Evolutionary conservation across 441 rosid genomes (phyloP).

Genomic region (Erodium moschatum): DNA sequence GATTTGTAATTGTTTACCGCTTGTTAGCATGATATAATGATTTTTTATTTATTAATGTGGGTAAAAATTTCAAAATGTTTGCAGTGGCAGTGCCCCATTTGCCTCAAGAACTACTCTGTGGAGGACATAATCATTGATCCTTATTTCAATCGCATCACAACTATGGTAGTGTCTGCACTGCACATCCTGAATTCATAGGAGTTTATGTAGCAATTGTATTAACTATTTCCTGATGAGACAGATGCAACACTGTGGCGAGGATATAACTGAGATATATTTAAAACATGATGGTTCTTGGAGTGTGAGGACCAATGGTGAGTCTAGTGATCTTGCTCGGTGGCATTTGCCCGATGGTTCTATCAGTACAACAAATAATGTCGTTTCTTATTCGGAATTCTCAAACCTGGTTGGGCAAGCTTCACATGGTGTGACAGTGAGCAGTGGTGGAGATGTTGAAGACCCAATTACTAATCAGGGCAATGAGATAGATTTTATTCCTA

Average conservation of each 20-base stretch:
- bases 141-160: slow-evolving; percentile 25
- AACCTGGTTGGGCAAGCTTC: slow-evolving; percentile 12
- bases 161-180: slow-evolving; percentile 17
- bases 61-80: not conserved
- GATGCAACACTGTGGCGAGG: slow-evolving; percentile 26
- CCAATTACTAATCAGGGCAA: slow-evolving; percentile 17
- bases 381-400: slow-evolving; percentile 8
- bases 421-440: slow-evolving; percentile 19
- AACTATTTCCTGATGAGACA: slow-evolving; percentile 13
- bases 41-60: not conserved
- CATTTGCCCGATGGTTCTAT: slow-evolving; percentile 24
- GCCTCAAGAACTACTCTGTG: slow-evolving; percentile 12
- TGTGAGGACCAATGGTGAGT: slow-evolving; percentile 21
- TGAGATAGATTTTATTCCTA: slow-evolving; percentile 18
- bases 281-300: slow-evolving; percentile 31
- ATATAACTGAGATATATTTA: slow-evolving; percentile 26
- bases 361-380: slow-evolving; percentile 7
- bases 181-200: not conserved
- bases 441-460: slow-evolving; percentile 23
- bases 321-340: slow-evolving; percentile 21
- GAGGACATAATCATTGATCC: slow-evolving; percentile 24
- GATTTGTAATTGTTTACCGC: not conserved
- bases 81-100: slow-evolving; percentile 11
- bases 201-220: not conserved
- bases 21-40: not conserved